Conservation (phyloP, 345 rosid species). For the Gossypium raimondii region DNA sequence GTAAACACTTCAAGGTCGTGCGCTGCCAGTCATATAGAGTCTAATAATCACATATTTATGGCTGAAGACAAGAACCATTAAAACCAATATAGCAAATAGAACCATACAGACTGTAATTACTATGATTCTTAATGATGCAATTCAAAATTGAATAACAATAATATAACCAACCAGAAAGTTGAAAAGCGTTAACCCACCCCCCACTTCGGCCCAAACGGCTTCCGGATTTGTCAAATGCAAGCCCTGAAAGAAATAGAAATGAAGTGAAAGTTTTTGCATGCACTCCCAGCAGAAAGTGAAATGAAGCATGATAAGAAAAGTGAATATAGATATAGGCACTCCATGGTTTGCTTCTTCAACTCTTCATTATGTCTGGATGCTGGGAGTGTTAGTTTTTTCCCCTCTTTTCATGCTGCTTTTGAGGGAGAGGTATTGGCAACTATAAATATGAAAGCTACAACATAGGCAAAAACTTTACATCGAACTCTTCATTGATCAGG, state of each 20-base stretch:
- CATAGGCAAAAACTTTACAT: neutral
- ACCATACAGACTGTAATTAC: neutral
- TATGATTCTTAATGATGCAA: neutral
- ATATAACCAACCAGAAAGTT: neutral
- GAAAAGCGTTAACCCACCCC: neutral
- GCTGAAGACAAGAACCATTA: neutral
- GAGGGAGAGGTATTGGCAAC: neutral
- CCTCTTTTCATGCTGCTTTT: neutral
- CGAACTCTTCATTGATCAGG: neutral
- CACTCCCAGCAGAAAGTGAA: neutral
- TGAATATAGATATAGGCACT: neutral
- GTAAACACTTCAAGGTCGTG: neutral
- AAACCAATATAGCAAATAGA: neutral
- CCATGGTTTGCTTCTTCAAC: neutral
- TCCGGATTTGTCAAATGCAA: constrained; percentile 14
- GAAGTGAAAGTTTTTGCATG: neutral
- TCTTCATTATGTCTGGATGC: neutral
- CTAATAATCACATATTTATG: neutral
- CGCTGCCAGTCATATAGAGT: neutral
- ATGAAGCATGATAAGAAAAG: neutral
- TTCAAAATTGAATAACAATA: neutral
- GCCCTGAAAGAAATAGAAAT: constrained; percentile 7
- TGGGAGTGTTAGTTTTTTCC: neutral
- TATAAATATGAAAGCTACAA: neutral
- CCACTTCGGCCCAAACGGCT: constrained; percentile 7